phyloP scores from a whole-genome alignment of 2,329 filamentous ascomycete genomes.

The Fusarium pininemorale region DNA sequence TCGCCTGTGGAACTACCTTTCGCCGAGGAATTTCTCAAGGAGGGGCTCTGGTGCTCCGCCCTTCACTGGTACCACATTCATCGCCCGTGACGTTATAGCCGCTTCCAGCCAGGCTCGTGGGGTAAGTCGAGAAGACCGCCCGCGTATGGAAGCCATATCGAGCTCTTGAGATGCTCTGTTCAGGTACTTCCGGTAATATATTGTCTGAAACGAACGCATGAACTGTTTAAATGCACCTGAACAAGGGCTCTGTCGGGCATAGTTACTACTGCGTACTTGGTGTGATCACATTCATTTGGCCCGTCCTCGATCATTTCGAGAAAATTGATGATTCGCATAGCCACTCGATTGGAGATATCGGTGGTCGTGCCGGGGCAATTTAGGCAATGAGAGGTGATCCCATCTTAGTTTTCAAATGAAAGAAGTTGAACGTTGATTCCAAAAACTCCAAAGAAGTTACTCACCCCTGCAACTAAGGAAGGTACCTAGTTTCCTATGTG shows the following conservation, averaged over 20 bases:
- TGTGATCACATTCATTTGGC: background rate
- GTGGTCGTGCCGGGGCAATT: background rate
- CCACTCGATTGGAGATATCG: background rate
- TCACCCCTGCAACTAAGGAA: constrained; percentile 1
- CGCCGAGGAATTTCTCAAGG: constrained; percentile 36
- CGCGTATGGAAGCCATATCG: background rate
- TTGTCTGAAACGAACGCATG: background rate
- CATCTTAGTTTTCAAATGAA: background rate
- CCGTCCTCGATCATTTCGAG: background rate
- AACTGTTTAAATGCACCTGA: background rate
- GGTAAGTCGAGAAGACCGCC: constrained; percentile 27
- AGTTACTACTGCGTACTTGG: background rate
- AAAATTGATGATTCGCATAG: background rate
- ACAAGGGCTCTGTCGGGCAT: background rate
- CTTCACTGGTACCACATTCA: constrained; percentile 31
- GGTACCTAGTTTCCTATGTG: background rate
- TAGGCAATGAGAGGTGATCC: background rate
- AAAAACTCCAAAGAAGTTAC: constrained; percentile 28
- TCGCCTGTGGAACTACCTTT: constrained; percentile 53
- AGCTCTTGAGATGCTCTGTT: background rate
- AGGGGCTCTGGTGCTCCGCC: constrained; percentile 32
- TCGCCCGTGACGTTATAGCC: constrained; percentile 31
- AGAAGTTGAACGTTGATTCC: constrained; percentile 6
- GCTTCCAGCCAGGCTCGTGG: constrained; percentile 24
- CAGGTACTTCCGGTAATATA: too few species aligned